phyloP scores from a whole-genome alignment of 2,329 filamentous ascomycete species.

The Botryotinia convoluta region DNA sequence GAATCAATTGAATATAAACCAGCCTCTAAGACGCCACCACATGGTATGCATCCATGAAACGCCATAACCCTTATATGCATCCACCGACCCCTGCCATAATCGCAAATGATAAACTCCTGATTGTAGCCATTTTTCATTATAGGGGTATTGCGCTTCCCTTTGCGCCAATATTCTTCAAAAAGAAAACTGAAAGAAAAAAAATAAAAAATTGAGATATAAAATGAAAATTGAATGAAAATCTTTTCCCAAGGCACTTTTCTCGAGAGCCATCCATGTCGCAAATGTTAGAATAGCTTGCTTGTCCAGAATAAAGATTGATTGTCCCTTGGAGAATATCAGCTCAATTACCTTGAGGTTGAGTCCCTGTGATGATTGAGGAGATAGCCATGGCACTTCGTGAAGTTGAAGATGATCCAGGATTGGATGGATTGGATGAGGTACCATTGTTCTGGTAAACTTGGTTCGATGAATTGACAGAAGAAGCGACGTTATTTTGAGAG shows the following conservation, averaged over 20 bases:
- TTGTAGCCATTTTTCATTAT: slow-evolving; percentile 2
- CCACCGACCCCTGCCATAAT: not conserved
- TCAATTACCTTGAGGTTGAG: slow-evolving; percentile 2
- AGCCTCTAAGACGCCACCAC: slow-evolving; percentile 2
- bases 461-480: not conserved
- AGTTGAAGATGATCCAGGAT: slow-evolving; percentile 1
- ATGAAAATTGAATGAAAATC: not conserved
- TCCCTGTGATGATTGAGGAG: slow-evolving; percentile 9
- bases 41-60: not conserved
- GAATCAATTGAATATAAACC: not conserved
- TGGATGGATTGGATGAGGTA: not conserved
- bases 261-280: not conserved
- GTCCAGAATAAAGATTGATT: not conserved
- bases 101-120: slow-evolving; percentile 10
- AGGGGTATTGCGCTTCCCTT: slow-evolving; percentile 10
- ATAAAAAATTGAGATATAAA: not conserved
- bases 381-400: slow-evolving; percentile 19
- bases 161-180: slow-evolving; percentile 10
- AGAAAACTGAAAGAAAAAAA: not conserved
- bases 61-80: slow-evolving; percentile 9
- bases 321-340: not conserved
- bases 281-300: not conserved
- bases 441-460: not conserved
- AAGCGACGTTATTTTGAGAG: not conserved
- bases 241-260: too few relatives aligned